Evolutionary conservation across 1,139 yeast species (phyloP), one percentile per base, ranked within the genome.

Genomic region (Scheffersomyces parashehatae): DNA sequence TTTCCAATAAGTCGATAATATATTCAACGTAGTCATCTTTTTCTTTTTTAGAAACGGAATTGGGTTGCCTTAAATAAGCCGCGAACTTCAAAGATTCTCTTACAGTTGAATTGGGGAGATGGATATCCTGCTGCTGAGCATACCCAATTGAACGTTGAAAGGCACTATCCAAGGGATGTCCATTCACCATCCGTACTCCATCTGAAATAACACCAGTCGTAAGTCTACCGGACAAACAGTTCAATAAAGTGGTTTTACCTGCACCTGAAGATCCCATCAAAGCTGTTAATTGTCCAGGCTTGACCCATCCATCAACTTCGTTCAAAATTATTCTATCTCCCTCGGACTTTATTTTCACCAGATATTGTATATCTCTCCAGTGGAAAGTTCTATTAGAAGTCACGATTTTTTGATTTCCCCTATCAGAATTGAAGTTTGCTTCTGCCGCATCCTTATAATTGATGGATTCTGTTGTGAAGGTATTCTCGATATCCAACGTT

Each of bases 281-380:
- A 13, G 70, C 70, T 28, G 70, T 66, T 44, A 66, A 55, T 48
- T 65, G 65, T 40, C 71, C 71, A 10, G 91, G 91, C 58, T 83
- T 83, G 38, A 87, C 93, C 64, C 64, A 60, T 34, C 55, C 55
- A 37, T 48, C 50, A 38, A 53, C 39, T 49, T 42, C 43, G 54
- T 79, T 73, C 60, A 86, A 71, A 53, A 87, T 77, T 35, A 83
- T 75, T 54, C 89, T 73, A 11, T 79, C 73, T 20, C 26, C 26
- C 56, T 79, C 87, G n/a, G 66, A 62, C 60, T 85, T 85, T 56
- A 85, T 81, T 55, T 82, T 75, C 43, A 87, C 84, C 53, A 84
- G 86, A 58, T 85, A 87, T 49, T 87, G 82, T 39, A 87, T 81
- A 58, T 86, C 79, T 62, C 80, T 80, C 80, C 80, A 75, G 42